Conservation (phyloP, 306 rosid species). For the Cotoneaster glaucophyllus region DNA sequence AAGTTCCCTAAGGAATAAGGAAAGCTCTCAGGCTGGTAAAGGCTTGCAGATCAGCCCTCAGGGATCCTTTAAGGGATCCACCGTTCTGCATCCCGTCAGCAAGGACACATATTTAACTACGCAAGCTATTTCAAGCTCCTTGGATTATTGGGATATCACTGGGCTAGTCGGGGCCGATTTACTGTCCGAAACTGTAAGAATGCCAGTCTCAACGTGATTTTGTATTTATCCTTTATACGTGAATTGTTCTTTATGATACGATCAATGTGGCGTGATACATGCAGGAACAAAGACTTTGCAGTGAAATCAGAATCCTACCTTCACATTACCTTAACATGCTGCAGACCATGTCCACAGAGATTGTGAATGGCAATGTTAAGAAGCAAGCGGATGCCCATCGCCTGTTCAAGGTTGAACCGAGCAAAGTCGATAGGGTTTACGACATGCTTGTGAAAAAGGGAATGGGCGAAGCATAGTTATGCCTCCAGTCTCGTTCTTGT, state of each 20-base stretch:
- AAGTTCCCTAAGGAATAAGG: constrained; percentile 30
- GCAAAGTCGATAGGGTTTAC: constrained; percentile 71
- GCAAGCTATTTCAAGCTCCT: constrained; percentile 29
- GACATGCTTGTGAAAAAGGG: constrained; percentile 68
- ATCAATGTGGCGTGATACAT: background rate
- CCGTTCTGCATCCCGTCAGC: constrained; percentile 19
- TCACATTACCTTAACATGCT: constrained; percentile 64
- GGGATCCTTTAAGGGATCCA: constrained; percentile 32
- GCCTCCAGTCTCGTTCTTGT: background rate
- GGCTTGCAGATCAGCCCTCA: constrained; percentile 32
- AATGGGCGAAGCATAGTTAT: constrained; percentile 21
- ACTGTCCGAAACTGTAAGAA: constrained; percentile 67
- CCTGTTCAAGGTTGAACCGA: constrained; percentile 60
- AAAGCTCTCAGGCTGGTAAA: constrained; percentile 49
- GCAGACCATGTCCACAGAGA: constrained; percentile 45
- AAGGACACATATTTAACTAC: constrained; percentile 34
- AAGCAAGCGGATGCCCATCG: constrained; percentile 60
- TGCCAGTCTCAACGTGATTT: no score
- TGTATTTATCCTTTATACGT: no score
- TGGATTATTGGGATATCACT: constrained; percentile 68
- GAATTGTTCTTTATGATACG: no score
- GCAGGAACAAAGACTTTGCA: constrained; percentile 73
- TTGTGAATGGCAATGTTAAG: constrained; percentile 49
- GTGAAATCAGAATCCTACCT: constrained; percentile 65
- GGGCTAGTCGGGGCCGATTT: constrained; percentile 57